Percentiles rank a stretch among this genome's conserved stretches.
Conservation (phyloP, 2,329 filamentous ascomycete species). For the Xylariaceae sp. region DNA sequence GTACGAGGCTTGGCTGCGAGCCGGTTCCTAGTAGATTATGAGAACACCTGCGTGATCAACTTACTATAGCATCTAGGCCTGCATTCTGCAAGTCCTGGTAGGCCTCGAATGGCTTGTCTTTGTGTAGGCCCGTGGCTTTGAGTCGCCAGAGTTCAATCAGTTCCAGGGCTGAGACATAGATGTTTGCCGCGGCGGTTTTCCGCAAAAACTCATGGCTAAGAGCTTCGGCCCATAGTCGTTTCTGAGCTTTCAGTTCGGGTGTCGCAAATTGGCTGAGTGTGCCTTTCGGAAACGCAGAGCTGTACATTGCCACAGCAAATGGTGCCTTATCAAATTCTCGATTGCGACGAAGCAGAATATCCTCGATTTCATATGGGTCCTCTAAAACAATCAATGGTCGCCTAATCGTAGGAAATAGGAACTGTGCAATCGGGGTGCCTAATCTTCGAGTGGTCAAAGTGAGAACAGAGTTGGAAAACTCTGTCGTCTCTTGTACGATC, state of each 20-base stretch:
- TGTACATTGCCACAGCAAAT: conserved; percentile 22
- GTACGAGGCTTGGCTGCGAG: no score
- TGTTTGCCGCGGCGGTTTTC: conserved; percentile 28
- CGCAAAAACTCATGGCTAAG: conserved; percentile 32
- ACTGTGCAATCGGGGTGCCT: conserved; percentile 11
- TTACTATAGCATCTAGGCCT: conserved; percentile 36
- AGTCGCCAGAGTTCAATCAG: conserved; percentile 30
- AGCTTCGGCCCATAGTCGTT: conserved; percentile 26
- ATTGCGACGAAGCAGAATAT: conserved; percentile 21
- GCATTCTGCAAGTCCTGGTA: conserved; percentile 34
- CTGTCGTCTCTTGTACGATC: conserved; percentile 1
- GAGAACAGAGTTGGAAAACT: conserved; percentile 9
- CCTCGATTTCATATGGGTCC: conserved; percentile 21
- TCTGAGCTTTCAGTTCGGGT: conserved; percentile 21
- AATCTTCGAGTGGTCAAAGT: conserved; percentile 6
- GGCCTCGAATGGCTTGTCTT: conserved; percentile 31
- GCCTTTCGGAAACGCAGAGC: conserved; percentile 25
- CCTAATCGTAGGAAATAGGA: conserved; percentile 17
- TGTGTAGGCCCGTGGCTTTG: conserved; percentile 15
- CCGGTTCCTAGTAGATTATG: no score
- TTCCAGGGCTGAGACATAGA: conserved; percentile 22
- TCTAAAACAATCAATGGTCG: conserved; percentile 20
- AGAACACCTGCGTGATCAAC: no score
- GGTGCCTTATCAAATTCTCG: conserved; percentile 31
- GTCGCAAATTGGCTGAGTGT: conserved; percentile 29